These are phyloP conservation scores for Nigrograna mackinnonii DNA, from an alignment of 2,329 filamentous ascomycete genomes.

Conservation along the genomic window DNA sequence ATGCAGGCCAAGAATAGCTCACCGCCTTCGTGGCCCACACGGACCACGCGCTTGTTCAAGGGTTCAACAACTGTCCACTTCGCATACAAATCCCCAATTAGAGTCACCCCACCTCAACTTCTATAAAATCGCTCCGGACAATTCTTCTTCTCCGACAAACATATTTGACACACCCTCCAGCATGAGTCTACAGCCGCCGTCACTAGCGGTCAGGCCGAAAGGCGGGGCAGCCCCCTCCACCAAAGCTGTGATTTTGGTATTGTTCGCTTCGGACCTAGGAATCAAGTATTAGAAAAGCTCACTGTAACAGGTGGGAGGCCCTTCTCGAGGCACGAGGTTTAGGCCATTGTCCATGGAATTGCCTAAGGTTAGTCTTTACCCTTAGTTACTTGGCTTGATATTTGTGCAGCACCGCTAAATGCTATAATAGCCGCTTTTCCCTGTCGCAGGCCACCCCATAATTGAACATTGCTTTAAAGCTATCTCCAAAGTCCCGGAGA, in stretches of 20 bases:
- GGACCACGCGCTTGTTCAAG: slow-evolving; percentile 16
- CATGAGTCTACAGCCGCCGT: slow-evolving; percentile 43
- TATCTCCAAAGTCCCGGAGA: slow-evolving; percentile 84
- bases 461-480: slow-evolving; percentile 97
- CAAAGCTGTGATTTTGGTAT: slow-evolving; percentile 93
- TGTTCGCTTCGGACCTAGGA: slow-evolving; percentile 28
- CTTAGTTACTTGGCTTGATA: neutral
- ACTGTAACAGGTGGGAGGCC: slow-evolving; percentile 78
- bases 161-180: slow-evolving; percentile 8
- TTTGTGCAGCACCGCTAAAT: slow-evolving; percentile 21
- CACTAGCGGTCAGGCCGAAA: slow-evolving; percentile 38
- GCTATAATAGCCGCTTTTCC: slow-evolving; percentile 79
- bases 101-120: slow-evolving; percentile 12
- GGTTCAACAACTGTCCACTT: slow-evolving; percentile 27
- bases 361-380: slow-evolving; percentile 71
- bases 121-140: slow-evolving; percentile 4
- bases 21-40: slow-evolving; percentile 23
- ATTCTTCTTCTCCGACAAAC: slow-evolving; percentile 1
- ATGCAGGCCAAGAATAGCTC: slow-evolving; percentile 15
- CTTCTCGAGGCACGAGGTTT: slow-evolving; percentile 93
- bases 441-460: slow-evolving; percentile 97
- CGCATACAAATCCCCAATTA: slow-evolving; percentile 26
- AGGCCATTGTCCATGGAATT: slow-evolving; percentile 92
- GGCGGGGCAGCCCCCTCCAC: slow-evolving; percentile 57
- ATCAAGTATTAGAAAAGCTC: slow-evolving; percentile 17